Conservation (phyloP, 2,329 filamentous ascomycete species). For the Ophiostoma sp. region DNA sequence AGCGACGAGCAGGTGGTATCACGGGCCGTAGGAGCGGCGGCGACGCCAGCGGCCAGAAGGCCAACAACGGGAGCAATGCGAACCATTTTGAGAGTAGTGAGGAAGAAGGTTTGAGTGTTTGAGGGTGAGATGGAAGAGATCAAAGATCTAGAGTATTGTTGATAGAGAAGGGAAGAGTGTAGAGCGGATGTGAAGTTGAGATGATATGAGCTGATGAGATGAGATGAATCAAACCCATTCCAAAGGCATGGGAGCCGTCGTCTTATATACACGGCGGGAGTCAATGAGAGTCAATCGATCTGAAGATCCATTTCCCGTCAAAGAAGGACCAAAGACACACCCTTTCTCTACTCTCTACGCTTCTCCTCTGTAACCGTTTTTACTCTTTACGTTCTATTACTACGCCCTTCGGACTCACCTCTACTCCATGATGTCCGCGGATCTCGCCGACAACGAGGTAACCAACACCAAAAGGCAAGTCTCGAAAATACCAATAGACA, state of each 20-base stretch:
- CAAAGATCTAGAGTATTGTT: neutral
- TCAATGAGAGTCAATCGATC: neutral
- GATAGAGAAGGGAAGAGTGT: neutral
- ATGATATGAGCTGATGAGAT: slow-evolving; percentile 7
- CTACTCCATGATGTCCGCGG: neutral
- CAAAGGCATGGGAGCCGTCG: neutral
- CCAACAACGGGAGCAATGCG: slow-evolving; percentile 20
- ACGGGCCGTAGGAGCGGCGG: slow-evolving; percentile 8
- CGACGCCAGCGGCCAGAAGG: slow-evolving; percentile 19
- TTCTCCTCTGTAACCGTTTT: neutral
- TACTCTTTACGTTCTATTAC: neutral
- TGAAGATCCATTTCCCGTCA: neutral
- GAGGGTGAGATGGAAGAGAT: neutral
- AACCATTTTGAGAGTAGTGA: slow-evolving; percentile 15
- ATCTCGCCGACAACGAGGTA: slow-evolving; percentile 2
- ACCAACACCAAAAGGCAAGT: neutral
- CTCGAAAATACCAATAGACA: neutral
- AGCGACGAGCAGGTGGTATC: slow-evolving; percentile 32
- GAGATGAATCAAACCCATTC: neutral
- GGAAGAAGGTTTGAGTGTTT: neutral
- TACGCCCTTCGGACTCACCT: neutral
- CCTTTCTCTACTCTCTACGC: neutral
- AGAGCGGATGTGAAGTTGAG: neutral
- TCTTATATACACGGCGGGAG: slow-evolving; percentile 3
- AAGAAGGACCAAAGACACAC: neutral